Evolutionary conservation across 306 rosid genomes (phyloP).

Genomic region (barrel medic (Medicago truncatula)): DNA sequence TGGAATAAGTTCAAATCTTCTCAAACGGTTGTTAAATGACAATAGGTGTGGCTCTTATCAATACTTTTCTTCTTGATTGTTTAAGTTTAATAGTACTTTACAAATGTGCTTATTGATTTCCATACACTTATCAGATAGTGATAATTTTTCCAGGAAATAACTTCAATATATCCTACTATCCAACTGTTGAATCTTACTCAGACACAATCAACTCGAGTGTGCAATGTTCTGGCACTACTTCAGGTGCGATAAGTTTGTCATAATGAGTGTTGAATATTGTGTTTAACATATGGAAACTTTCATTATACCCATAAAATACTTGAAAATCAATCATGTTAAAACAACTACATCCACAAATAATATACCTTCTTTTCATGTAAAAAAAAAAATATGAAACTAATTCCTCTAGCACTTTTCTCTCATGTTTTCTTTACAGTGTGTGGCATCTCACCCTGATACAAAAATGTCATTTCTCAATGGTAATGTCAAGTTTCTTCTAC

Average conservation of each 20-base stretch:
- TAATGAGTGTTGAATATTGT: background rate
- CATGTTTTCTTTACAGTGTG: constrained; percentile 64
- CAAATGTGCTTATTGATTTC: background rate
- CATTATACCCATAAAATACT: too few species aligned
- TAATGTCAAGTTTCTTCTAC: constrained; percentile 53
- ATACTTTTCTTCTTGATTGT: background rate
- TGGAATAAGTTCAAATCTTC: background rate
- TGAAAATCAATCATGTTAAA: too few species aligned
- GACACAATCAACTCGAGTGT: constrained; percentile 87
- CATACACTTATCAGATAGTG: background rate
- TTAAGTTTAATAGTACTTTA: background rate
- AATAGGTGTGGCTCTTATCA: too few species aligned
- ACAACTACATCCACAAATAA: too few species aligned
- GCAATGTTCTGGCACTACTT: constrained; percentile 91
- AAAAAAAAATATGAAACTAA: background rate
- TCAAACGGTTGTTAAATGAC: too few species aligned
- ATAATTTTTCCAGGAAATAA: constrained; percentile 62
- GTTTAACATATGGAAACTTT: background rate
- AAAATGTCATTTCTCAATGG: constrained; percentile 80
- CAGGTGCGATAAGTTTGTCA: constrained; percentile 59
- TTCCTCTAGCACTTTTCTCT: constrained; percentile 33
- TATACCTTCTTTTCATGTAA: background rate
- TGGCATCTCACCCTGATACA: constrained; percentile 90
- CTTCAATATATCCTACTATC: constrained; percentile 75
- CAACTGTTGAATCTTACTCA: constrained; percentile 76